phyloP scores from a whole-genome alignment of 2,329 filamentous ascomycete species.

The Calonectria multiphialidica region DNA sequence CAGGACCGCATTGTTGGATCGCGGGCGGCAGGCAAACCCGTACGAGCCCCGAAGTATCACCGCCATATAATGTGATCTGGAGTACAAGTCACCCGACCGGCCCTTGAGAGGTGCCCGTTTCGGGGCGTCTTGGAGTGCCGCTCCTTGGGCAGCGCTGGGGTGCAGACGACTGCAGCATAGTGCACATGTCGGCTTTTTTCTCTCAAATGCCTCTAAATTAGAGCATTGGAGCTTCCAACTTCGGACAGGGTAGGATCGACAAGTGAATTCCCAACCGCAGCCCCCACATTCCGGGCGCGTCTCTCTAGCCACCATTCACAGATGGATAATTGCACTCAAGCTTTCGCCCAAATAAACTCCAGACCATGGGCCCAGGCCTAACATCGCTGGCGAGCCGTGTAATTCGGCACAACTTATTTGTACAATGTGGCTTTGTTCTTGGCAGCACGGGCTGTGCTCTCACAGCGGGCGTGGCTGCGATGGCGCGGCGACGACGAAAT shows the following conservation, averaged over 20 bases:
- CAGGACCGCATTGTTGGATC: conserved; percentile 23
- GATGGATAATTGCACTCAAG: not conserved
- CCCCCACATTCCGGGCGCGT: not conserved
- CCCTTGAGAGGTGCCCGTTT: not conserved
- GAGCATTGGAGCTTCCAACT: not conserved
- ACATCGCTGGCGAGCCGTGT: not conserved
- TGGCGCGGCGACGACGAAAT: conserved; percentile 31
- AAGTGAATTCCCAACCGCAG: not conserved
- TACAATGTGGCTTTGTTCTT: conserved; percentile 17
- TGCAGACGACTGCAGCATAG: not conserved
- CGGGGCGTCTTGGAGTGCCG: not conserved
- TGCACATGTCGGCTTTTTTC: not conserved
- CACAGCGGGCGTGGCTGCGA: conserved; percentile 35
- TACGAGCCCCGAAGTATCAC: conserved; percentile 22
- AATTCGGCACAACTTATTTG: not conserved
- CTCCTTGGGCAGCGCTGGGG: not conserved
- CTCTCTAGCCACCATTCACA: not conserved
- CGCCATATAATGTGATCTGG: conserved; percentile 16
- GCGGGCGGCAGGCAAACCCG: conserved; percentile 17
- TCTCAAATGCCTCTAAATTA: not conserved
- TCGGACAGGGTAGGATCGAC: not conserved
- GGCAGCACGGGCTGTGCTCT: conserved; percentile 28
- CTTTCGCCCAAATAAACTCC: not conserved
- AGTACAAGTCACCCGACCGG: not conserved
- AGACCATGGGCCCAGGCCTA: not conserved